Evolutionary conservation across 2,329 filamentous ascomycete species (phyloP), one percentile per base, ranked within the genome.

Genomic region (Apiospora koreana): DNA sequence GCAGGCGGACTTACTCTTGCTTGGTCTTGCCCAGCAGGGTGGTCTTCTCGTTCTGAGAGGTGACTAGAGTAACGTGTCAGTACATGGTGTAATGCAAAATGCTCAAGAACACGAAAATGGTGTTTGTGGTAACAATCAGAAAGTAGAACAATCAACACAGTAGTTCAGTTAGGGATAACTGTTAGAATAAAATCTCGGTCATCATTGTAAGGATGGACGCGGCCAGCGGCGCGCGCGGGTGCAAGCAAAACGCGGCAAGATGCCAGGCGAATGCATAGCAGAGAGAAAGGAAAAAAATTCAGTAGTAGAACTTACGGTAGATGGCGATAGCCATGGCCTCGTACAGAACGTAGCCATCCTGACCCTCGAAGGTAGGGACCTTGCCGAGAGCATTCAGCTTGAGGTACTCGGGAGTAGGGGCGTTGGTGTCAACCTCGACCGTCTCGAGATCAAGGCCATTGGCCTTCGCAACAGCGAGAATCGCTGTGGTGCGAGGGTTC

Each of bases 1-100:
- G 54, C 35, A 35, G 35, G 35, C 28, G n/a, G 18, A 81, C 87
- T 82, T 86, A 94, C 91, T 99, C 96, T 89, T 99, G 95, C 93
- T 99, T 99, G 87, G 95, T 99, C 92, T 98, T 98, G 82, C 96
- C 96, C 79, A 99, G 91, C 76, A 99, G 94, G 77, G 94, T 97
- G 79, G 96, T 99, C 93, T 98, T 98, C 92, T 98, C 96, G 85
- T 99, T 99, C 88, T 99, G 96, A 78, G 96, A 98, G 80, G 96
- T 94, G 83, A 99, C 96, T 98, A 81, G 64, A 8, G 35, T 48
- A 69, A 64, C 70, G 69, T 71, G 74, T 74, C 73, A 76, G 72
- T 70, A 58, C 69, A 77, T 76, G 79, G 71, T 66, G 70, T 74
- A 69, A 68, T 77, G 76, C 78, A 76, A 80, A 77, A 75, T 73